These are phyloP conservation scores for Solanum hybrid DNA, from an alignment of 305 asterid species.

Conservation along the genomic window DNA sequence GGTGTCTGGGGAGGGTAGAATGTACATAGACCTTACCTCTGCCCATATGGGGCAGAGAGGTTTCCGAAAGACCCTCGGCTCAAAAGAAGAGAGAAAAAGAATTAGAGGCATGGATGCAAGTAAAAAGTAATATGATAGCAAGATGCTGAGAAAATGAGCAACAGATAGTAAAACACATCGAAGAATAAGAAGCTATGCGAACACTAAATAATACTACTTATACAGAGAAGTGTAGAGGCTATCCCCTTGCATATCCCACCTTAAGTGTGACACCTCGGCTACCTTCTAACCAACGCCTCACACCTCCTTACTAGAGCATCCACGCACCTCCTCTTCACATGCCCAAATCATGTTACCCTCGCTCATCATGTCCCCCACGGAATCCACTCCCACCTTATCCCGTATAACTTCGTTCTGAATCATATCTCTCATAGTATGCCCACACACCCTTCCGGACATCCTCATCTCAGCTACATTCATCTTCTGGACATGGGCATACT, in stretches of 20 bases:
- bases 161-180: no score
- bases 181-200: neutral
- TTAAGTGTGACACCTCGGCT: neutral
- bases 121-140: no score
- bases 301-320: neutral
- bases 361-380: neutral
- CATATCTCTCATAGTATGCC: neutral
- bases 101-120: neutral
- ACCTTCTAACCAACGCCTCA: neutral
- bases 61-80: neutral
- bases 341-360: neutral
- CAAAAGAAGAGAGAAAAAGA: neutral
- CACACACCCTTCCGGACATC: neutral
- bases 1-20: neutral
- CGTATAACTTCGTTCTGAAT: neutral
- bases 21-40: neutral
- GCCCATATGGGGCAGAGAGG: neutral
- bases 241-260: neutral
- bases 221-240: neutral
- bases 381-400: no score
- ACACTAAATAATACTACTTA: neutral
- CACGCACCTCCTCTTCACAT: neutral
- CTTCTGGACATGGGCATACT: neutral
- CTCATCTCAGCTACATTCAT: neutral
- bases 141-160: neutral